Evolutionary conservation across 345 rosid genomes (phyloP).

Genomic region (Brassica napus): Da-Ae NC_063434.1:3365501-3366000

Average conservation of each 20-base stretch:
- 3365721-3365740: not conserved
- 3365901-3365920: not conserved
- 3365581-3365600: not conserved
- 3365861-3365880: not conserved
- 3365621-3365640: not conserved
- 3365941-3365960: not conserved
- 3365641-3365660: not conserved
- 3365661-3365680: not conserved
- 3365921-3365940: not conserved
- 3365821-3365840: not conserved
- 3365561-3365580: not conserved
- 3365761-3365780: not conserved
- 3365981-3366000: too few species aligned
- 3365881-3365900: not conserved
- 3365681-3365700: not conserved
- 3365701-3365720: not conserved
- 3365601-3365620: not conserved
- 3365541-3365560: not conserved
- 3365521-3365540: not conserved
- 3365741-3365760: not conserved
- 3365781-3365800: not conserved
- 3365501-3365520: not conserved
- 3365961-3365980: not conserved
- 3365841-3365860: too few species aligned
- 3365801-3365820: conserved; percentile 8